phyloP scores from a whole-genome alignment of 1,284 basidiomycete species.

The Meira miltonrushii region DNA sequence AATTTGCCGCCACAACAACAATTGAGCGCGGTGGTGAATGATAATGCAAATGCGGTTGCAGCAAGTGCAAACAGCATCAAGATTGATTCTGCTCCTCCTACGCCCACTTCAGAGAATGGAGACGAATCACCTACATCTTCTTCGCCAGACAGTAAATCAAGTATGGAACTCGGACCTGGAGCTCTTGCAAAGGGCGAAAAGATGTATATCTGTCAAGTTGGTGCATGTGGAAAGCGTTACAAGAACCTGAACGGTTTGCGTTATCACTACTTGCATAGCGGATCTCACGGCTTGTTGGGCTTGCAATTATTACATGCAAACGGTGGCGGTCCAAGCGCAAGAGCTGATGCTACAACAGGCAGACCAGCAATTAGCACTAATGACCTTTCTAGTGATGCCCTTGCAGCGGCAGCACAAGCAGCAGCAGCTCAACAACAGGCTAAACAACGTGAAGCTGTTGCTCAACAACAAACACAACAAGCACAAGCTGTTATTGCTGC shows the following conservation, averaged over 20 bases:
- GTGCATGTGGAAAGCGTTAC: slow-evolving; percentile 77
- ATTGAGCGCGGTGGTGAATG: slow-evolving; percentile 2
- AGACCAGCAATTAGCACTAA: slow-evolving; percentile 46
- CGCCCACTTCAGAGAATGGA: background rate
- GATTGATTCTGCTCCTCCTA: slow-evolving; percentile 8
- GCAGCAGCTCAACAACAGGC: slow-evolving; percentile 29
- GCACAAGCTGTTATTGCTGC: background rate
- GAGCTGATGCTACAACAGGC: slow-evolving; percentile 43
- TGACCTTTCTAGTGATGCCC: slow-evolving; percentile 43
- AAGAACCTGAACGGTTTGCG: slow-evolving; percentile 66
- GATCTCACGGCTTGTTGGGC: slow-evolving; percentile 65
- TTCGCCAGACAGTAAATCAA: slow-evolving; percentile 3
- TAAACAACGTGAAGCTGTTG: slow-evolving; percentile 3
- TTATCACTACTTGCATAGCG: slow-evolving; percentile 95
- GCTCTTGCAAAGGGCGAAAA: slow-evolving; percentile 15
- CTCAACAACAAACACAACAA: background rate
- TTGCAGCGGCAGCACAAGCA: slow-evolving; percentile 45
- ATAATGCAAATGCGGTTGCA: background rate
- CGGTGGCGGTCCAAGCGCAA: slow-evolving; percentile 46
- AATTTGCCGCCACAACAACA: slow-evolving; percentile 12
- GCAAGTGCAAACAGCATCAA: background rate
- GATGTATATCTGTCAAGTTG: slow-evolving; percentile 50
- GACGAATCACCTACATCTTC: slow-evolving; percentile 1
- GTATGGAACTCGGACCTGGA: background rate
- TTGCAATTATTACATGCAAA: slow-evolving; percentile 45